Evolutionary conservation across 164 flowering plant species (phyloP).

Genomic region (Echeveria elegans): DNA sequence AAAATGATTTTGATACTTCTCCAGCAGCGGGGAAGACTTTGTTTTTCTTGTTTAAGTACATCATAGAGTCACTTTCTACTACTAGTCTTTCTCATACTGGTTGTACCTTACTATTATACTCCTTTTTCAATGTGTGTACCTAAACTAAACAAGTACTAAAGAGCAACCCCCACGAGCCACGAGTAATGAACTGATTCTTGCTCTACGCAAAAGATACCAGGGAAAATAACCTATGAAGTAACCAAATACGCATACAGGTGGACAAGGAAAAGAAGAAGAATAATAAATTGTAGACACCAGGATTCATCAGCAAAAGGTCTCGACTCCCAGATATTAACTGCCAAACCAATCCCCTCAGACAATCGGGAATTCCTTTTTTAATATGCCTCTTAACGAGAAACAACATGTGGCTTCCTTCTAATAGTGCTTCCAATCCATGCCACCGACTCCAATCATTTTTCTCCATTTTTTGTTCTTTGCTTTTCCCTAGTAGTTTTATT

Average conservation of each 20-base stretch:
- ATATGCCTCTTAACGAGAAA: constrained; percentile 81
- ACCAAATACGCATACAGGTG: constrained; percentile 3
- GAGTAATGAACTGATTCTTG: neutral
- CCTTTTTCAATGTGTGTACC: neutral
- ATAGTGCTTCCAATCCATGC: constrained; percentile 98
- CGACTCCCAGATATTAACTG: constrained; percentile 96
- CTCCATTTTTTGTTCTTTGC: constrained; percentile 86
- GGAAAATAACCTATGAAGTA: neutral
- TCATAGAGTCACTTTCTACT: no score
- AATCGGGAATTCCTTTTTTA: constrained; percentile 94
- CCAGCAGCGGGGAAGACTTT: no score
- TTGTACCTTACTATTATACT: neutral
- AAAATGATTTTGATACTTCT: neutral
- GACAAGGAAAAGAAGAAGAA: constrained; percentile 6
- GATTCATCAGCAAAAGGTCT: constrained; percentile 90
- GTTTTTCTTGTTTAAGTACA: no score
- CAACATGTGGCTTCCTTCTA: constrained; percentile 82
- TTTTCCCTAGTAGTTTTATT: constrained; percentile 50
- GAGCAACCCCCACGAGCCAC: neutral
- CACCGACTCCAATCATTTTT: constrained; percentile 96
- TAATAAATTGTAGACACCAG: constrained; percentile 91
- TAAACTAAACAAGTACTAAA: neutral
- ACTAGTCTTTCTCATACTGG: no score
- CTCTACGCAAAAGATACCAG: neutral
- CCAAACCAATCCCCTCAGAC: constrained; percentile 97